Percentiles rank a stretch among this genome's conserved stretches.
phyloP scores from a whole-genome alignment of 371 early-diverging fungal genomes.

The Polyrhizophydium stewartii region DNA sequence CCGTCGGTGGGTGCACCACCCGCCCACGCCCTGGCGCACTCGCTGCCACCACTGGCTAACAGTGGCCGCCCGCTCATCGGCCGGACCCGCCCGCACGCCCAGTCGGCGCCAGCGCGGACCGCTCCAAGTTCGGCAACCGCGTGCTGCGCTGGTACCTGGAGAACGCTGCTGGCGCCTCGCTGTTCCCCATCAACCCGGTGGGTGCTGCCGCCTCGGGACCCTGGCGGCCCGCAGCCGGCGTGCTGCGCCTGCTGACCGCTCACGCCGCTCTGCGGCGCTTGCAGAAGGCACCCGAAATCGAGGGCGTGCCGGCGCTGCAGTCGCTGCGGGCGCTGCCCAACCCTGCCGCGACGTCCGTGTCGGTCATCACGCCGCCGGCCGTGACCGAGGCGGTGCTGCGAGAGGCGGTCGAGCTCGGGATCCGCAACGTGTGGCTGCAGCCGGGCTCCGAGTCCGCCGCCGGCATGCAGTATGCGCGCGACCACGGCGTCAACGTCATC shows the following conservation, averaged over 20 bases:
- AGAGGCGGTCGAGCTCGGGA: conserved; percentile 59
- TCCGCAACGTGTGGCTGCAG: conserved; percentile 73
- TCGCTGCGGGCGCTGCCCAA: conserved; percentile 43
- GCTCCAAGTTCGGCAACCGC: conserved; percentile 73
- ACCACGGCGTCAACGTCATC: conserved; percentile 53
- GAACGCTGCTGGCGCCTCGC: background rate
- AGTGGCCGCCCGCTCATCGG: too few relatives aligned
- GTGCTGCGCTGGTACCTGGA: conserved; percentile 64
- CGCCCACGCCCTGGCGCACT: too few relatives aligned
- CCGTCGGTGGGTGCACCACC: too few relatives aligned
- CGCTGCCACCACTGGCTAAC: too few relatives aligned
- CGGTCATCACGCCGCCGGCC: conserved; percentile 75
- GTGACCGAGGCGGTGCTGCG: conserved; percentile 60
- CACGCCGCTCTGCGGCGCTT: background rate
- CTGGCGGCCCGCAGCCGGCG: too few relatives aligned
- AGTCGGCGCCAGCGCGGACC: conserved; percentile 69
- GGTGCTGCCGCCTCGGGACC: too few relatives aligned
- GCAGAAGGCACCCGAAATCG: conserved; percentile 49
- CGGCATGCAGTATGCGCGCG: conserved; percentile 47
- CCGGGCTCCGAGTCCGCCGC: conserved; percentile 67
- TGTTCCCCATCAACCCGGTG: conserved; percentile 41
- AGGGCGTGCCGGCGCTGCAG: conserved; percentile 33
- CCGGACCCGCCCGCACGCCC: too few relatives aligned
- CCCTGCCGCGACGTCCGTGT: conserved; percentile 49
- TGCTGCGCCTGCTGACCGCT: background rate